Base-by-base conservation (phyloP, 140 eudicot species). In the Cichorium intybus region DNA sequence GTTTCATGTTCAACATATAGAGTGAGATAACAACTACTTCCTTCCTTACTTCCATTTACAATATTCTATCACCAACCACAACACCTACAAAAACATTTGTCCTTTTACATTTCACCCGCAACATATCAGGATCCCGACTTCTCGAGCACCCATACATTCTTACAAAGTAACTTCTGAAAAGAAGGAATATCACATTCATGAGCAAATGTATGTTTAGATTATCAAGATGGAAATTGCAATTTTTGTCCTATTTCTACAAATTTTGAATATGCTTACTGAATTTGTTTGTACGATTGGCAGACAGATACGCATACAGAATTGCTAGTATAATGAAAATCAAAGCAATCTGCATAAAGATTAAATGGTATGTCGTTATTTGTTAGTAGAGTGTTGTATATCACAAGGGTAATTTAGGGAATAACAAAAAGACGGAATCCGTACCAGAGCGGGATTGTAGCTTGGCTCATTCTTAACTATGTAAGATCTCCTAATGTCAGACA, bases 361-460 rank as follows among this genome's bases (percentile, higher is more conserved):
- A 52, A 7, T n/a, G 12, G 10, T 15, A 66, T 34, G 16, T 52
- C n/a, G 29, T 69, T 20, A 27, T 33, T 15, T 21, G 29, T 69
- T 20, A 27, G 48, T 15, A 29, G 34, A 56, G 45, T 37, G 22
- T 41, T 20, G 29, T 28, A 7, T 8, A 26, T 45, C 59, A 46
- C 9, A 57, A 28, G 49, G 24, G 24, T 18, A 69, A 14, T 28
- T 41, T 56, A 26, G 48, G 63, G 2, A 34, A 37, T 24, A n/a
- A 37, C 6, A 10, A 1, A 12, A 26, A 26, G 60, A 27, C 2
- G 27, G 29, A 60, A 31, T 31, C 12, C 70, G 41, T 43, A 75
- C 80, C 22, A 75, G 46, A 68, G 63, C 70, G 11, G 75, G 80
- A 60, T 75, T 61, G 65, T 75, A 75, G 66, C 75, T 75, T 60